Evolutionary conservation across 2,329 filamentous ascomycete genomes (phyloP), one percentile per base, ranked within the genome.

Genomic region (Zymoseptoria passerinii): DNA sequence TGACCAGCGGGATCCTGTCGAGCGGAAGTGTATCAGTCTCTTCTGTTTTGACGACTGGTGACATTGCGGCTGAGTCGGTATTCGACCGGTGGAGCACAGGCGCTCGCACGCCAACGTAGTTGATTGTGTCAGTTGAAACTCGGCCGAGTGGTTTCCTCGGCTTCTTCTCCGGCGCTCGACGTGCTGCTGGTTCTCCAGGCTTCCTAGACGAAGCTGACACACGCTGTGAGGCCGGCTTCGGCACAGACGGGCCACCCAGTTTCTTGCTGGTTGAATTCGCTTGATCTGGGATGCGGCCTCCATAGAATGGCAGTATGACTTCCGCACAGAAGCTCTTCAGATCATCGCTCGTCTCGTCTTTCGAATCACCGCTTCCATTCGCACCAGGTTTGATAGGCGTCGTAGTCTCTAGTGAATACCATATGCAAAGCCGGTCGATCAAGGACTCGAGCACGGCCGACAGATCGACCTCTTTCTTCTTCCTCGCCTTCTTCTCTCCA

Each of bases 261-360:
- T 91, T 91, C 63, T 83, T 84, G 71, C 87, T 90, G 59, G 92
- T 84, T 4, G 80, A 78, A 52, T 85, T 81, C 66, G 88, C 90
- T 13, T 86, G 76, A 40, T 87, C 82, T 1, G 88, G 88, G n/a
- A 92, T 77, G 35, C 89, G 85, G 13, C 88, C 83, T 35, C 87
- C 85, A 70, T 90, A 94, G 74, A 92, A 92, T 35, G 89, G 89
- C 50, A 90, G 77, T 65, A 94, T 84, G 48, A 94, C 86, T 68
- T 94, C 89, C 16, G 89, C 79, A 68, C 88, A 92, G 69, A 92
- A 94, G 69, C 88, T 86, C 62, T 81, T 83, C 6, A 92, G 75
- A 6, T 86, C 83, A 67, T 92, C 88, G 75, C 58, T 75, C 18
- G 60, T 66, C 61, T 58, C 68, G 56, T 67, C 48, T 58, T 66